Base-by-base conservation (phyloP, 768 basidiomycete genomes). In the Lactarius indigo region DNA sequence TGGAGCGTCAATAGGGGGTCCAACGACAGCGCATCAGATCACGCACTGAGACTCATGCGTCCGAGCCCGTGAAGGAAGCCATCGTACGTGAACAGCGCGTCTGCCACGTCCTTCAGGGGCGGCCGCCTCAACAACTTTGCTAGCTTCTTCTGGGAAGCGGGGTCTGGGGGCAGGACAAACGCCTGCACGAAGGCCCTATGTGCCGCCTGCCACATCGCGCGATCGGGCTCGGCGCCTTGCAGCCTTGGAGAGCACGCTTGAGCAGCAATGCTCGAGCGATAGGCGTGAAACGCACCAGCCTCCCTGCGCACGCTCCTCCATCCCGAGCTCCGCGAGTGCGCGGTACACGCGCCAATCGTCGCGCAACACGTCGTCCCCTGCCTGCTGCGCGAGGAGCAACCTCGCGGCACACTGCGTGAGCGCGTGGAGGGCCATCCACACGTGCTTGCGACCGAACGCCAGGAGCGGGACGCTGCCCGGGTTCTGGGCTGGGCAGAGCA, bases 391-490 rank as follows among this genome's bases (percentile, higher is more conserved):
- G 23, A 88, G 78, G 37, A 93, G 75, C 17, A 92, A 75, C 26
- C 85, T 79, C 54, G 87, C 87, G 0, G 90, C 85, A 69, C 84
- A 85, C 61, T 88, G 87, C 1, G 84, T 78, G 35, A 91, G 81
- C 1, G 91, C 91, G 70, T 92, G 87, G 18, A 94, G 75, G 5
- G 86, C 88, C 82, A 92, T 85, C 88, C 91, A 92, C 61, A 85
- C 76, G 12, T 80, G 76, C n/a, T 81, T 77, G 60, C 85, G 80
- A 15, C 86, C 86, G 70, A 85, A 87, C 54, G 79, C 79, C 18
- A 92, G 70, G 3, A 95, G 81, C 0, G 86, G 82, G 3, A 79
- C 75, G 5, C 83, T 84, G 7, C 85, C 85, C 0, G 90, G 91
- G 74, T 94, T 96, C 66, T 89, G 88, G 3, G 83, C 78, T 5